Base-by-base conservation (phyloP, 1,284 basidiomycete genomes). In the Ceratobasidium theobromae region DNA sequence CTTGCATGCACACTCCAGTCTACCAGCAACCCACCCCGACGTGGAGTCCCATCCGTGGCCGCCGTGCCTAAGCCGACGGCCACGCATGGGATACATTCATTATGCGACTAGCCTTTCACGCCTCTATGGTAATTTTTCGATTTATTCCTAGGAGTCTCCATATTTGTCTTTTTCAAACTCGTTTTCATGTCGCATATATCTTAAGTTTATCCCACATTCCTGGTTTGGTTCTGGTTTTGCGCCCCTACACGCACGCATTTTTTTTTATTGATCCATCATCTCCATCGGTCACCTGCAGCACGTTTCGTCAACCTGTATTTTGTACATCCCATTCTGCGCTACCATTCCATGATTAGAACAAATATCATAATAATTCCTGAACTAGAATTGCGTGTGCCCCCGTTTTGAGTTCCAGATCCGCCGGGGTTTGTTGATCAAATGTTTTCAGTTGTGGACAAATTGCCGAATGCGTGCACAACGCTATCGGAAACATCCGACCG, bases 1-100 rank as follows among this genome's bases (percentile, higher is more conserved):
- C 21, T 48, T 48, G 16, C 40, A 18, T n/a, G 40, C 16, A 38
- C 30, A 25, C 32, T 33, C 43, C 58, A 11, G 57, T 58, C 25
- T 60, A 67, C 28, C 66, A 67, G 28, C 48, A 60, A 27, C 66
- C 55, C 14, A 67, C 66, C 12, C 66, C 66, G 27, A 58, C 55
- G 27, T 67, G 55, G 48, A 58, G 66, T 27, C 66, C 66, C 48
- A 62, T 62, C 46, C 58, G 58, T 41, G 46, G 58, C 58, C 58
- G 58, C 58, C 58, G 48, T 16, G 45, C 48, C 5, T 62, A 25
- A 62, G 21, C 21, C 4, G 55, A 38, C 41, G 55, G 55, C 55
- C 41, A 9, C 58, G 46, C 58, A 52, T 51, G 58, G 58, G n/a
- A n/a, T n/a, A n/a, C n/a, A n/a, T n/a, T n/a, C n/a, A 43, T 43